Evolutionary conservation across 2,329 filamentous ascomycete species (phyloP), one percentile per base, ranked within the genome.

Genomic region (Colletotrichum sp.): DNA sequence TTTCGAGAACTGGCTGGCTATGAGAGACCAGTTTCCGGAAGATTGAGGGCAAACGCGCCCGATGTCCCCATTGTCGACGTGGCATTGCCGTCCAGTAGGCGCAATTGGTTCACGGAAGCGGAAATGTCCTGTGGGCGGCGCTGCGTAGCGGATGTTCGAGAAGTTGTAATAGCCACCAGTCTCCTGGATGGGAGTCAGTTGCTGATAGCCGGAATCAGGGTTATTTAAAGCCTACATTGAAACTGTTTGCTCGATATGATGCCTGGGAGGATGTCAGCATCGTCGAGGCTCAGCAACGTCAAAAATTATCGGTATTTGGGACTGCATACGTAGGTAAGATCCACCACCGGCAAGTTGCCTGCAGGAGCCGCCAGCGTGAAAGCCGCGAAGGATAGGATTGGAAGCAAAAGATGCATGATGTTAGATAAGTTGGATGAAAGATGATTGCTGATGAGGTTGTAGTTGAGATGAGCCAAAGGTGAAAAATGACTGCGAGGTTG

Each of bases 101-200:
- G 78, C 62, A 7, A 81, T 64, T 9, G 86, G 85, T 22, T 83
- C 79, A 4, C 80, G 78, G 60, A 87, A 88, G 4, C 85, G 83
- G 70, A 86, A 78, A 16, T 82, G 71, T 6, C 83, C 84, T 2
- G 83, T 77, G 0, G 86, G 85, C 3, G 85, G 82, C 24, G 83
- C 82, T 9, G 83, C 86, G 67, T 85, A 87, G 4, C 84, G 83
- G 18, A 88, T 86, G 52, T 85, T 85, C 18, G 78, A 81, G 77
- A 85, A 86, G 48, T 80, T 82, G 79, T 84, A 85, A 72, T 82
- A 82, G 32, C 79, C 74, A 34, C 80, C 78, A 18, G 79, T 80
- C 65, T 75, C 77, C 78, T 80, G 18, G 8, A 30, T 9, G 32
- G 7, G 8, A 13, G 32, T 64, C 3, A 39, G 22, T 18, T 26